Evolutionary conservation across 176 grass and related monocot genomes (phyloP), one percentile per base, ranked within the genome.

Genomic region (Oryza brachyantha): DNA sequence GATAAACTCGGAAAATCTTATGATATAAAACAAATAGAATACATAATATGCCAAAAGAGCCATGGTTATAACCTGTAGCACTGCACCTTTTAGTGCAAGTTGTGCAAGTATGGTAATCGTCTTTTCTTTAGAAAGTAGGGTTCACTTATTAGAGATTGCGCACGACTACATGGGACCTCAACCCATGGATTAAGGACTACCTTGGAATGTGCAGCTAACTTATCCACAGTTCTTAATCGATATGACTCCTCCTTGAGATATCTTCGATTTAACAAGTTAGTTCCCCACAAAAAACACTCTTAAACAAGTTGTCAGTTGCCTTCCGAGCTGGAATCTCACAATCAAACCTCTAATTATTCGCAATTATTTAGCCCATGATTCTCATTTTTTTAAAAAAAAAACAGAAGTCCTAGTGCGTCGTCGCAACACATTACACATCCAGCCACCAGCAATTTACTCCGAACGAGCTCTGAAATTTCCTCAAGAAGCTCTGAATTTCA

Each of bases 141-240:
- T 21, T 46, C 73, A 13, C 52, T 60, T 61, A n/a, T 60, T 61
- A n/a, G 59, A 45, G 79, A 19, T 26, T 46, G 54, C 37, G 73
- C 73, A 69, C 73, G 38, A 81, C 24, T 77, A 63, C 52, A 25
- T 12, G 42, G 26, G 52, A 70, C n/a, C 64, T 32, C 14, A n/a
- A 21, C 19, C 73, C 73, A 9, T 60, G n/a, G 82, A 77, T 77
- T 77, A 84, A 84, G 73, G 73, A 11, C 82, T 61, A 17, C 73
- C 73, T 70, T 38, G 38, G 73, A 78, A 78, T 50, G 74, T 84
- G 82, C 74, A 62, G 16, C 54, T 41, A 10, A 34, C 46, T 69
- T 55, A 76, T 60, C 81, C 72, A 35, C 21, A 21, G 19, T 29
- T 43, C 42, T 57, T 16, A 34, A 45, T 40, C 10, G 34, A 62